These are phyloP conservation scores for Lipomyces sp. DNA, from an alignment of 805 yeast species.

Conservation along the genomic window DNA sequence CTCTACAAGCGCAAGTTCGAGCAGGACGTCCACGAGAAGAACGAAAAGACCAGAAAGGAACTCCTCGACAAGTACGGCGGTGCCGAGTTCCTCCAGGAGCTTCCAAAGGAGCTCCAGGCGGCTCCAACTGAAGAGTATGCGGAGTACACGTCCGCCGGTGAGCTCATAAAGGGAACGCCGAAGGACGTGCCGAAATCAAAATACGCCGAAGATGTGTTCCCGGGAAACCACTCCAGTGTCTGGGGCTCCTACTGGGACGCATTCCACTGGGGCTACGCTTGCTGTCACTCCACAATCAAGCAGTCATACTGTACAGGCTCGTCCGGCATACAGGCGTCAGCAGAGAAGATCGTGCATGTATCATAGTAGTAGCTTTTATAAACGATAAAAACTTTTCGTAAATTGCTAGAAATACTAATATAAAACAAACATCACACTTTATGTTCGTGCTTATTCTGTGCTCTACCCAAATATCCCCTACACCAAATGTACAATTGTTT, in stretches of 20 bases:
- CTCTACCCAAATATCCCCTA: not conserved
- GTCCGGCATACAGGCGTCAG: constrained; percentile 28
- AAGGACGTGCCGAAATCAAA: constrained; percentile 29
- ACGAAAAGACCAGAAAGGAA: constrained; percentile 37
- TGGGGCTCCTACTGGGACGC: constrained; percentile 47
- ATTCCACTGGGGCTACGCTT: constrained; percentile 47
- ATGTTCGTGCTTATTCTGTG: constrained; percentile 3
- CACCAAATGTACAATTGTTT: constrained; percentile 16
- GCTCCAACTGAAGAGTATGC: constrained; percentile 5
- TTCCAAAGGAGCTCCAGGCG: constrained; percentile 16
- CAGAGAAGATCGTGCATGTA: constrained; percentile 4
- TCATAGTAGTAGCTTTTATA: not conserved
- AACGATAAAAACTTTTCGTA: constrained; percentile 1
- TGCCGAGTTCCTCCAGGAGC: constrained; percentile 24
- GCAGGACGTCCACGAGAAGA: constrained; percentile 34
- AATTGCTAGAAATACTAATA: constrained; percentile 4
- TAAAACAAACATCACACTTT: constrained; percentile 3
- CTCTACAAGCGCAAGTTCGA: constrained; percentile 40
- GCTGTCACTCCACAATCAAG: constrained; percentile 41
- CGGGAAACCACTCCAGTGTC: constrained; percentile 43
- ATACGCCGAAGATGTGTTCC: constrained; percentile 41
- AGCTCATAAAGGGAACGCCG: constrained; percentile 13
- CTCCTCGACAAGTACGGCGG: constrained; percentile 45
- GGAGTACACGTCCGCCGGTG: constrained; percentile 20
- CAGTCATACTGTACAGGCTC: constrained; percentile 40